Evolutionary conservation across 2,329 filamentous ascomycete genomes (phyloP), one percentile per base, ranked within the genome.

Genomic region (Hirsutella rhossiliensis): DNA sequence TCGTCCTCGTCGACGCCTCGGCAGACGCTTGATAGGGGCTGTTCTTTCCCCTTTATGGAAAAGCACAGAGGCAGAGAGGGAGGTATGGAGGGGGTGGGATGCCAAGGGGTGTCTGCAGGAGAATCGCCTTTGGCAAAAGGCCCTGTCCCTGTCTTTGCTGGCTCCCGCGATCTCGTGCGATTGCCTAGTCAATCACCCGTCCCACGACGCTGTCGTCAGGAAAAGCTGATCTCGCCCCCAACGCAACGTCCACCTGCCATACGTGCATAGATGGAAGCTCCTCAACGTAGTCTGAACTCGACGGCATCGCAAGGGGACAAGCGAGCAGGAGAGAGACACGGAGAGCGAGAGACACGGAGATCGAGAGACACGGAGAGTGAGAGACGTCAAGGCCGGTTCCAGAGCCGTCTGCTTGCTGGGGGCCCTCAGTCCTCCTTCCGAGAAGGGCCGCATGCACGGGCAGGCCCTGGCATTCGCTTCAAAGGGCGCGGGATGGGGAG

Each of bases 401-500:
- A 31, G 29, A 31, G 13, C 32, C 34, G n/a, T 38, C 34, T 19
- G 17, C 37, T 23, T 11, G 7, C 15, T 11, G 17, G 12, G 5
- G n/a, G 18, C 15, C 3, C 28, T 17, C 42, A 32, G 47, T 61
- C 63, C 67, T 69, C 67, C 68, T 72, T 70, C 68, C 68, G 61
- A 68, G 64, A 67, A 62, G 57, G 67, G 67, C 62, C 62, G 62
- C 63, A 62, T 65, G 61, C 63, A 62, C 62, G 64, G 31, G 39
- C 32, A 37, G 31, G 17, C n/a, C 23, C 43, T n/a, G 43, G 27
- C 38, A 37, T 27, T 31, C 38, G 37, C 31, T 18, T 18, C 38
- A 9, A 30, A 13, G 12, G 11, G 31, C 31, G n/a, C 31, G 31
- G 31, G n/a, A 17, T 13, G 31, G 31, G 34, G 34, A 11, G 18